Base-by-base conservation (phyloP, 2,329 filamentous ascomycete species). In the Venturia aucupariae region DNA sequence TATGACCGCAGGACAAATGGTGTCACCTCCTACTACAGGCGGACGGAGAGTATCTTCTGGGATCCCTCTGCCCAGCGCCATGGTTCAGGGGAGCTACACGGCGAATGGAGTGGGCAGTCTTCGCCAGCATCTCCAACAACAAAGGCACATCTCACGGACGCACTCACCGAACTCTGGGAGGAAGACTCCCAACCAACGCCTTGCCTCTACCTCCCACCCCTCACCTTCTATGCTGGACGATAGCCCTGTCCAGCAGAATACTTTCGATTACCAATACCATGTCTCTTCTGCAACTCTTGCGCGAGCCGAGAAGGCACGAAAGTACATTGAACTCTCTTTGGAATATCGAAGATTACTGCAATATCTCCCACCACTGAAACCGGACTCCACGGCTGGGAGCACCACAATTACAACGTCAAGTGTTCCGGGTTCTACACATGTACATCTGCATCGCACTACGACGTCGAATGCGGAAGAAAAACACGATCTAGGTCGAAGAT, bases 311-410 rank as follows among this genome's bases (percentile, higher is more conserved):
- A 95, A 90, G 75, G 92, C 92, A 4, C 91, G 89, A 69, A 86
- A 86, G 44, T 87, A 93, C 68, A 85, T 99, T 64, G 93, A 97
- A 74, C 83, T 97, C 27, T 89, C 90, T 73, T 84, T 87, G 7
- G 89, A 96, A 72, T 94, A 97, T 75, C 80, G 92, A 66, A 85
- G 90, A 3, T 77, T 97, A 11, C 79, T 97, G n/a, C 83, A 90
- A 39, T 82, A 87, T 67, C 78, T 97, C 0, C 90, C 92, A 10
- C 90, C 90, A 0, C 76, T 97, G 19, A 86, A 85, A 66, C 73
- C 75, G 2, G 75, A 79, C 68, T 69, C 74, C 2, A 71, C 70
- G 44, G 75, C 76, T 19, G 78, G 74, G 35, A 80, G 80, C 62
- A 76, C 73, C 62, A 71, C 71, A 8, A 68, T 76, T 24, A 68